These are phyloP conservation scores for Bacterosira constricta DNA, from an alignment of 108 stramenopile genomes.

Conservation along the genomic window DNA sequence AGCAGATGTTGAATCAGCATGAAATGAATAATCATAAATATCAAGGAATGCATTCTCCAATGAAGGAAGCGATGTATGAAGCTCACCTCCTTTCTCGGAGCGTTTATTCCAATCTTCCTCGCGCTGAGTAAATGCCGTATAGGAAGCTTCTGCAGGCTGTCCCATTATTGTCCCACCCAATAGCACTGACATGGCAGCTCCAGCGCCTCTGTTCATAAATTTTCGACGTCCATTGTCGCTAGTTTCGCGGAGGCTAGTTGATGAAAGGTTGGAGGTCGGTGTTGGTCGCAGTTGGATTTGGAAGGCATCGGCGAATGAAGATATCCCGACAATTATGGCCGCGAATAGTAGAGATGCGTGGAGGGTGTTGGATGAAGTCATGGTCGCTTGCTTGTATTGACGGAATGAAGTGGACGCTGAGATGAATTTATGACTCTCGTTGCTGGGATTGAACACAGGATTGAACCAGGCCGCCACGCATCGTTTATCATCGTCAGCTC, in stretches of 20 bases:
- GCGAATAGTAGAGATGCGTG: not conserved
- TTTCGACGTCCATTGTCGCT: conserved; percentile 15
- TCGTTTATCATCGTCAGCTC: too few species aligned
- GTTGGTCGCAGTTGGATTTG: conserved; percentile 13
- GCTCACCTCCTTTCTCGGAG: conserved; percentile 58
- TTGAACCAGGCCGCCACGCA: too few species aligned
- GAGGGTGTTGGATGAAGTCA: conserved; percentile 9
- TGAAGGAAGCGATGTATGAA: too few species aligned
- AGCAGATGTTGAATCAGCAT: not conserved
- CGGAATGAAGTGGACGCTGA: too few species aligned
- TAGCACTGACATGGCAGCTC: conserved; percentile 20
- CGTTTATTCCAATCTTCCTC: conserved; percentile 86
- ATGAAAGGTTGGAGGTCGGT: not conserved
- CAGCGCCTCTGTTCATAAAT: conserved; percentile 23
- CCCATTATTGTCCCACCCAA: conserved; percentile 21
- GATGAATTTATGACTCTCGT: too few species aligned
- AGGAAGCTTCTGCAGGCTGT: conserved; percentile 56
- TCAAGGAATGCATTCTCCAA: too few species aligned
- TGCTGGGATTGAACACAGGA: not conserved
- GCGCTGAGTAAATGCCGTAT: conserved; percentile 67
- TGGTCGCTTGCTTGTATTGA: too few species aligned
- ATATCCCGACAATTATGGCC: not conserved
- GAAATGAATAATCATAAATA: not conserved
- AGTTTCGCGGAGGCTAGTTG: conserved; percentile 4
- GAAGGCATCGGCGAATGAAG: conserved; percentile 13